Conservation (phyloP, 2,329 filamentous ascomycete species). For the Elsinoe fawcettii region DNA sequence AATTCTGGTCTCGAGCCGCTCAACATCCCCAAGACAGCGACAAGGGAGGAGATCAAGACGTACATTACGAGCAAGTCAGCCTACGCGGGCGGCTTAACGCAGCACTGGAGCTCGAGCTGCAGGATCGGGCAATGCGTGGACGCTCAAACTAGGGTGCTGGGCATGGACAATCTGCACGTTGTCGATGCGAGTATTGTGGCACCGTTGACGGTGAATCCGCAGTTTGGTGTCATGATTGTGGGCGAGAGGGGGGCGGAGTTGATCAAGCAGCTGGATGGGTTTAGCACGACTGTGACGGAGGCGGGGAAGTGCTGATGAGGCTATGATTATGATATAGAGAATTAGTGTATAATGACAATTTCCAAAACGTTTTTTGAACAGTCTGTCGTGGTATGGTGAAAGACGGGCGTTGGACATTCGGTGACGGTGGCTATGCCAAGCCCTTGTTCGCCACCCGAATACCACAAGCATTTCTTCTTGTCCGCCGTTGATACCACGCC, state of each 20-base stretch:
- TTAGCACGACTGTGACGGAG: neutral
- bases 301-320: neutral
- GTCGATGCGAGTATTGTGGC: constrained; percentile 45
- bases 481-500: too few relatives aligned
- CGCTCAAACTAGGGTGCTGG: constrained; percentile 38
- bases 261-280: constrained; percentile 32
- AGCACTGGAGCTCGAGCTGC: constrained; percentile 49
- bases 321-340: neutral
- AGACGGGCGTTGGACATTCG: too few relatives aligned
- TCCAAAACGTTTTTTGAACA: too few relatives aligned
- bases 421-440: neutral
- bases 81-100: constrained; percentile 45
- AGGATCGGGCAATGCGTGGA: constrained; percentile 46
- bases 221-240: constrained; percentile 49
- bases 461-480: neutral
- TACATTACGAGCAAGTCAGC: constrained; percentile 44
- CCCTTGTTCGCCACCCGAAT: neutral
- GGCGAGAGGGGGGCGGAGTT: constrained; percentile 46
- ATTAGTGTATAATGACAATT: too few relatives aligned
- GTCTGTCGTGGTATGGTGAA: too few relatives aligned
- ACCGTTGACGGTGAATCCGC: constrained; percentile 48
- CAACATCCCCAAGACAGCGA: constrained; percentile 42
- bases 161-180: constrained; percentile 45
- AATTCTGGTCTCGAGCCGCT: constrained; percentile 38
- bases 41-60: constrained; percentile 40